Percentiles rank a stretch among this genome's conserved stretches.
Evolutionary conservation across 176 grass and related monocot species (phyloP).

Genomic region (Urochloa ruziziensis): DNA sequence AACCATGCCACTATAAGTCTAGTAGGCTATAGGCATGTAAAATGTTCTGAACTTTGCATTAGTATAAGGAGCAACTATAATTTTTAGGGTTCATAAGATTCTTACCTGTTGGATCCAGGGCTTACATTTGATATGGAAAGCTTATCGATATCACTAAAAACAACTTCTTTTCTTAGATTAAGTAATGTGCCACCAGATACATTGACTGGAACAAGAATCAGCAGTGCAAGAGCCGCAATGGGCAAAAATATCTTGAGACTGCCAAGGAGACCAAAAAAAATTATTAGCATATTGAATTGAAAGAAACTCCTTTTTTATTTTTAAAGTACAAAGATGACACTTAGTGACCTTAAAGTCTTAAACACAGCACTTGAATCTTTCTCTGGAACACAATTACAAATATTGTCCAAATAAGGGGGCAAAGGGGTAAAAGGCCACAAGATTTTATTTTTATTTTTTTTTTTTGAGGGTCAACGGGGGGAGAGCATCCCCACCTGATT

Average conservation of each 20-base stretch:
- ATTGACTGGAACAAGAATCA: conserved; percentile 90
- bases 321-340: conserved; percentile 6
- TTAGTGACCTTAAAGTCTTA: neutral
- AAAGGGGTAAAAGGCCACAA: neutral
- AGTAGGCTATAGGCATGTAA: neutral
- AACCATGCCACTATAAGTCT: neutral
- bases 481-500: too few species aligned
- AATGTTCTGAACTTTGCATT: neutral
- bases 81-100: neutral
- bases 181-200: conserved; percentile 84
- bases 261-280: conserved; percentile 9
- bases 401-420: neutral
- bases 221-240: conserved; percentile 57
- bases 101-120: conserved; percentile 82
- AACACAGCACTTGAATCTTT: neutral
- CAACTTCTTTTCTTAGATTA: conserved; percentile 60
- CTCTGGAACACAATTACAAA: neutral
- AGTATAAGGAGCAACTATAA: neutral
- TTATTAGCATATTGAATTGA: neutral
- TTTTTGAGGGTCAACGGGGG: too few species aligned
- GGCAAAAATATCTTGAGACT: conserved; percentile 96
- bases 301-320: neutral
- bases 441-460: too few species aligned
- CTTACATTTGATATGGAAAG: conserved; percentile 97
- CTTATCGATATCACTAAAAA: conserved; percentile 89